phyloP scores from a whole-genome alignment of 2,329 filamentous ascomycete species.

The Penicillium sp. region DNA sequence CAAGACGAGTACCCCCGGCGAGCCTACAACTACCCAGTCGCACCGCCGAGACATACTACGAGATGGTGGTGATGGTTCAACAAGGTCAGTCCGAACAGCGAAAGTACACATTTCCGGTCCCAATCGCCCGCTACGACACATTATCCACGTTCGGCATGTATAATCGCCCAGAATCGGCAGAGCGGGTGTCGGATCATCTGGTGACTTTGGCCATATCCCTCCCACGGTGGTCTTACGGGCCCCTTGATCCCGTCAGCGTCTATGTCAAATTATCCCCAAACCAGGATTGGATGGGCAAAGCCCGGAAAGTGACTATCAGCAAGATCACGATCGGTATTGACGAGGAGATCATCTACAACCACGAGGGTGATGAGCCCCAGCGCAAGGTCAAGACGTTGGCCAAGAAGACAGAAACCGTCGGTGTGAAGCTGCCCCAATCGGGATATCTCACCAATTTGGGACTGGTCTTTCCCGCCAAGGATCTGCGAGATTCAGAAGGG shows the following conservation, averaged over 20 bases:
- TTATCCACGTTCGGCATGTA: slow-evolving; percentile 99
- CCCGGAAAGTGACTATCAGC: slow-evolving; percentile 86
- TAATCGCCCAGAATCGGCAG: slow-evolving; percentile 87
- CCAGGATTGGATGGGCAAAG: slow-evolving; percentile 85
- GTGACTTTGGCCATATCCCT: slow-evolving; percentile 89
- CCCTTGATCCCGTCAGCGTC: slow-evolving; percentile 89
- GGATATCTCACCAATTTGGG: slow-evolving; percentile 93
- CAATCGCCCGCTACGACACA: slow-evolving; percentile 90
- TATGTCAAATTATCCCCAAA: slow-evolving; percentile 95
- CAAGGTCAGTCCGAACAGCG: slow-evolving; percentile 83
- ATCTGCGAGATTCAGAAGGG: slow-evolving; percentile 81
- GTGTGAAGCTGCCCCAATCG: slow-evolving; percentile 80
- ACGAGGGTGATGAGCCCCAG: slow-evolving; percentile 91
- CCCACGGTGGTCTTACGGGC: slow-evolving; percentile 94
- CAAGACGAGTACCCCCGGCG: slow-evolving; percentile 84
- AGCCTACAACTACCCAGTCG: slow-evolving; percentile 86
- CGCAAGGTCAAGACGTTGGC: slow-evolving; percentile 85
- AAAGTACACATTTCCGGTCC: slow-evolving; percentile 88
- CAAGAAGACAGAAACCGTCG: slow-evolving; percentile 77
- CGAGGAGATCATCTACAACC: slow-evolving; percentile 98
- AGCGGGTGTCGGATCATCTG: slow-evolving; percentile 82
- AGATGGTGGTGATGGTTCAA: slow-evolving; percentile 92
- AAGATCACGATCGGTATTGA: slow-evolving; percentile 93
- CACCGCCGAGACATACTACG: slow-evolving; percentile 96
- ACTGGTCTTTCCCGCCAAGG: slow-evolving; percentile 85